Base-by-base conservation (phyloP, 1,139 yeast genomes). In the Protomyces arabidopsidicola region DNA sequence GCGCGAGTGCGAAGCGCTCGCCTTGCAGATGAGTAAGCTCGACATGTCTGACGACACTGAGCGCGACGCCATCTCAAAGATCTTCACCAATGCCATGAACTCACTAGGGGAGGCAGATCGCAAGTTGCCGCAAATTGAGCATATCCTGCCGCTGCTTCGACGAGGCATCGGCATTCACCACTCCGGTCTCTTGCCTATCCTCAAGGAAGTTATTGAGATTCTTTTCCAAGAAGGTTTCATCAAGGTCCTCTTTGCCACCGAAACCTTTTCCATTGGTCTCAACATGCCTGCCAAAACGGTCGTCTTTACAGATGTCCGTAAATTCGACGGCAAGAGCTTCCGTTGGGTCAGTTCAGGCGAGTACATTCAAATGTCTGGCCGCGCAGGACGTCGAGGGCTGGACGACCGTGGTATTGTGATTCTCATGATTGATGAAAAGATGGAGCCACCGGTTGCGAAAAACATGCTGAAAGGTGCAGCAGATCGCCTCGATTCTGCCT, bases 321-420 rank as follows among this genome's bases (percentile, higher is more conserved):
- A 95, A 75, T 93, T 97, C 96, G 99, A 95, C 76, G 98, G 98
- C 71, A 85, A 84, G 67, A 95, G 93, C 31, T 90, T 91, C 79
- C 85, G 99, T 76, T 93, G 98, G 98, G 97, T 95, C 50, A 89
- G 97, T 64, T 98, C 98, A 66, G 99, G 98, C 78, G 99, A 95
- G 77, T 95, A 93, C 76, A 95, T 93, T 71, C 99, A 95, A 78
- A 93, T 93, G 99, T 89, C 97, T 52, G 99, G 99, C 68, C 86
- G 99, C 78, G 99, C 99, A 18, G 99, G 99, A 72, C 91, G 99
- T 81, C 88, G 99, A 82, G 98, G 99, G 72, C 82, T 95, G 69
- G 99, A 95, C 81, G 97, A 93, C 74, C 86, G 98, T 73, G 99
- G 99, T 77, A 91, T 93, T 74, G 98, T 95, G 63, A 93, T 95